Evolutionary conservation across 2,329 filamentous ascomycete genomes (phyloP).

Genomic region (Alternaria hordeiaustralica): DNA sequence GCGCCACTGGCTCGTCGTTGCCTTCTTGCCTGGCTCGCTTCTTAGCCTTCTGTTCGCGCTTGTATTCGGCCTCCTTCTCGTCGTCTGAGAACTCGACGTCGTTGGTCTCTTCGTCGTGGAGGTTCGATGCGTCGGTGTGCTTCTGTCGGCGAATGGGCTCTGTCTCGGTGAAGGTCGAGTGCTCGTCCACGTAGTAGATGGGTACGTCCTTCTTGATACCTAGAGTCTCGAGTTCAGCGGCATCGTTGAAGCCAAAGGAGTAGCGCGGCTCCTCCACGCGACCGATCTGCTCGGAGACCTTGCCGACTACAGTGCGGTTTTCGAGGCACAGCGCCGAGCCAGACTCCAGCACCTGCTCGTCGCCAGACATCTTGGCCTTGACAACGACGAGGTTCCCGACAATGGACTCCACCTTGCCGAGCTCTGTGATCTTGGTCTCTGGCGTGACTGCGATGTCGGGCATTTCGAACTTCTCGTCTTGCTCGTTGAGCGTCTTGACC

Average conservation of each 20-base stretch:
- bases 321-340: constrained; percentile 83
- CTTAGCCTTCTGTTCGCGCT: constrained; percentile 63
- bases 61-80: constrained; percentile 87
- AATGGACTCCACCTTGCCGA: constrained; percentile 77
- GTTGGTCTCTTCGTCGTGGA: constrained; percentile 92
- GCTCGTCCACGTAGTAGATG: constrained; percentile 79
- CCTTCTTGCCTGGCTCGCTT: constrained; percentile 52
- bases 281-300: constrained; percentile 84
- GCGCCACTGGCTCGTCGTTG: constrained; percentile 27
- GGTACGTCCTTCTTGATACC: constrained; percentile 72
- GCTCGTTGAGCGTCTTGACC: constrained; percentile 84
- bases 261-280: constrained; percentile 87
- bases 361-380: constrained; percentile 77
- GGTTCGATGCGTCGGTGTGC: constrained; percentile 91
- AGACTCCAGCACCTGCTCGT: constrained; percentile 82
- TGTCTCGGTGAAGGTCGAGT: constrained; percentile 87
- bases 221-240: constrained; percentile 70
- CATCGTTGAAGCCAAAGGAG: constrained; percentile 75
- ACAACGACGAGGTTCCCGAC: constrained; percentile 82
- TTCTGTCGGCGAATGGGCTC: constrained; percentile 79
- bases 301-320: constrained; percentile 78
- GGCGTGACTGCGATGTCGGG: constrained; percentile 80
- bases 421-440: constrained; percentile 76
- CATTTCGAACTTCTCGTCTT: constrained; percentile 59
- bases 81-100: constrained; percentile 97